Evolutionary conservation across 2,329 filamentous ascomycete genomes (phyloP).

Genomic region (Nigrograna mackinnonii): DNA sequence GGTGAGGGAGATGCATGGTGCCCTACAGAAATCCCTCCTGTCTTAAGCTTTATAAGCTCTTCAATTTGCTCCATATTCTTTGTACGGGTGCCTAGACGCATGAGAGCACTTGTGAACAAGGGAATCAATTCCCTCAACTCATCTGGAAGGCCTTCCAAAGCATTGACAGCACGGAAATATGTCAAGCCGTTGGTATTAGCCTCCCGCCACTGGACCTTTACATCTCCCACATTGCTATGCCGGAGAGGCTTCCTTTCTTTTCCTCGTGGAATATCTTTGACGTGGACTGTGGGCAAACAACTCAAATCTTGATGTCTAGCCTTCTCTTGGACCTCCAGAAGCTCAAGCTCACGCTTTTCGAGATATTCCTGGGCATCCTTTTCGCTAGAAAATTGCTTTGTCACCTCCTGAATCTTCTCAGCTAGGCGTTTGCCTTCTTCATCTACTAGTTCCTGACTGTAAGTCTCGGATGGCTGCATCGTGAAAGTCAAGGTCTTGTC

Average conservation of each 20-base stretch:
- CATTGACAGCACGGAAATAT: conserved; percentile 90
- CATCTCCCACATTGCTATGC: conserved; percentile 60
- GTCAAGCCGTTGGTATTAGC: conserved; percentile 94
- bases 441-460: conserved; percentile 70
- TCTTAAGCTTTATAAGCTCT: conserved; percentile 94
- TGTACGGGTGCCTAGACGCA: conserved; percentile 87
- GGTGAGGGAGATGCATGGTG: conserved; percentile 84
- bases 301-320: conserved; percentile 83
- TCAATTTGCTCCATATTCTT: conserved; percentile 94
- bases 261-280: conserved; percentile 82
- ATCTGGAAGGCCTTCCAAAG: conserved; percentile 76
- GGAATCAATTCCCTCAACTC: conserved; percentile 85
- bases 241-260: conserved; percentile 74
- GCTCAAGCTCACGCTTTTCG: conserved; percentile 75
- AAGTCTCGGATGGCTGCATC: conserved; percentile 83
- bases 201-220: conserved; percentile 85
- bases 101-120: conserved; percentile 87
- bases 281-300: conserved; percentile 84
- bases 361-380: conserved; percentile 73
- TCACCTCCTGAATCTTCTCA: conserved; percentile 71
- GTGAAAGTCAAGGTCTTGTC: conserved; percentile 89
- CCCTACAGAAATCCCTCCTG: conserved; percentile 83
- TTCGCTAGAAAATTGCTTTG: conserved; percentile 69
- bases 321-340: conserved; percentile 81
- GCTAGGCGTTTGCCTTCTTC: conserved; percentile 80